Conservation (phyloP, 139 green algal genomes). For the Desmodesmus armatus region DNA sequence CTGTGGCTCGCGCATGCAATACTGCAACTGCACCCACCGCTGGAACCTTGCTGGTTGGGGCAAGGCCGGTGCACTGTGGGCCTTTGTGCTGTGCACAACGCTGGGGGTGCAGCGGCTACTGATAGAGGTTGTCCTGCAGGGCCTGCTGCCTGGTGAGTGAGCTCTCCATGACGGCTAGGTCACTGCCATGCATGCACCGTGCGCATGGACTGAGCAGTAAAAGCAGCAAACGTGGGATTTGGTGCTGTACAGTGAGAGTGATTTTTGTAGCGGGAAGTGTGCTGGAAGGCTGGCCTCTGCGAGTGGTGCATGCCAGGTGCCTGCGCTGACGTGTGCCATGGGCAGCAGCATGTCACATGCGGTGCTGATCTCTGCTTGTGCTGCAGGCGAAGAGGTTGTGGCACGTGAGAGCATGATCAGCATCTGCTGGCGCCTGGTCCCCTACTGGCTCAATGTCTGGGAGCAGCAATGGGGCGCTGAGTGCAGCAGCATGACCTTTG, state of each 20-base stretch:
- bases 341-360: neutral
- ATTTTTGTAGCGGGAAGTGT: neutral
- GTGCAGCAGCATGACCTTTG: slow-evolving; percentile 77
- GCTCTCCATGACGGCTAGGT: neutral
- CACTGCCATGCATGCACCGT: no score
- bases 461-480: slow-evolving; percentile 80
- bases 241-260: neutral
- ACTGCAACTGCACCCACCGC: slow-evolving; percentile 78
- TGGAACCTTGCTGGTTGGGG: slow-evolving; percentile 80
- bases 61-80: slow-evolving; percentile 80
- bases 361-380: no score
- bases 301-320: no score
- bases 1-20: slow-evolving; percentile 72
- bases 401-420: slow-evolving; percentile 83
- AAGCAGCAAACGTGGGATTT: neutral
- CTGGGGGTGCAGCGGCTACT: slow-evolving; percentile 73
- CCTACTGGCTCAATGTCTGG: slow-evolving; percentile 93
- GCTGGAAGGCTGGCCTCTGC: neutral
- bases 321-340: no score
- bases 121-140: slow-evolving; percentile 69
- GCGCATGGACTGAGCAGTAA: no score
- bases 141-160: slow-evolving; percentile 75
- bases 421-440: slow-evolving; percentile 88
- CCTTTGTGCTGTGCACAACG: slow-evolving; percentile 72
- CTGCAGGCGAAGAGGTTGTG: slow-evolving; percentile 84